phyloP scores from a whole-genome alignment of 495 filamentous ascomycete species.

The Stereocaulon alpinum region DNA sequence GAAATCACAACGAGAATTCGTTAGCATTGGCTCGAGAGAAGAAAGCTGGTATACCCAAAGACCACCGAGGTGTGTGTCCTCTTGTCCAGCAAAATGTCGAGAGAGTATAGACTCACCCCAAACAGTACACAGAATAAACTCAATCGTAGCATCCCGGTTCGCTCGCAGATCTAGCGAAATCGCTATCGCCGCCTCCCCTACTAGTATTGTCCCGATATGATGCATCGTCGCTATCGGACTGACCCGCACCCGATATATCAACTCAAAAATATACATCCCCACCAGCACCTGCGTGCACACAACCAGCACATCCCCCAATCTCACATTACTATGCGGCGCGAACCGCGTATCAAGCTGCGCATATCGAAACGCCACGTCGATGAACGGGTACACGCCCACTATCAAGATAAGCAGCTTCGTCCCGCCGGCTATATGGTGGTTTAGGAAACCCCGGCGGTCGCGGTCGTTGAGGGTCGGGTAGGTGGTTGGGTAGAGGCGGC shows the following conservation, averaged over 20 bases:
- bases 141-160: constrained; percentile 37
- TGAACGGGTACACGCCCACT: constrained; percentile 37
- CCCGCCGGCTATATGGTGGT: constrained; percentile 39
- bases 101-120: constrained; percentile 32
- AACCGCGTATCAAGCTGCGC: constrained; percentile 29
- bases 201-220: constrained; percentile 38
- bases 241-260: constrained; percentile 35
- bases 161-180: constrained; percentile 31
- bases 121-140: constrained; percentile 39
- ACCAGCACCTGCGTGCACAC: constrained; percentile 37
- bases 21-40: background rate
- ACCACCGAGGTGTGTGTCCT: no score
- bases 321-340: constrained; percentile 26
- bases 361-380: constrained; percentile 30
- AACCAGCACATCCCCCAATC: constrained; percentile 35
- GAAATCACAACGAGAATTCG: background rate
- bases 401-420: constrained; percentile 38
- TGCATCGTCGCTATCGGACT: constrained; percentile 37
- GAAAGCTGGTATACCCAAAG: no score
- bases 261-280: constrained; percentile 40
- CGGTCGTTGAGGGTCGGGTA: constrained; percentile 31
- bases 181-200: constrained; percentile 38
- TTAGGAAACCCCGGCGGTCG: constrained; percentile 37
- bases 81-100: background rate
- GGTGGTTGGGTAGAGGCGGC: constrained; percentile 28